Evolutionary conservation across 2,329 filamentous ascomycete genomes (phyloP).

Genomic region (Endothia cerciana): DNA sequence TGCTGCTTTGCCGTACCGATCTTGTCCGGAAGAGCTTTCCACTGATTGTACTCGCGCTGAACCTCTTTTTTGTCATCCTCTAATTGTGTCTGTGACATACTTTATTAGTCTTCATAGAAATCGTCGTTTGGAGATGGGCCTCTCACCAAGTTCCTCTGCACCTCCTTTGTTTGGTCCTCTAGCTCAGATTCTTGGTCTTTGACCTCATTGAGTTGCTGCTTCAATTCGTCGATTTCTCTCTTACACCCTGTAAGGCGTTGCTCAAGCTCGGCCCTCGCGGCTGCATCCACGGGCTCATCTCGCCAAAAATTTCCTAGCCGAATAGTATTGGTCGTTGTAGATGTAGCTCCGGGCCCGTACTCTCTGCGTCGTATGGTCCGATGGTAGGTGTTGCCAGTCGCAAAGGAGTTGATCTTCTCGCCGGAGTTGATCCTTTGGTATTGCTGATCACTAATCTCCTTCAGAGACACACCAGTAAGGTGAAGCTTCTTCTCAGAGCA

Average conservation of each 20-base stretch:
- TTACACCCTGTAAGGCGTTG: conserved; percentile 51
- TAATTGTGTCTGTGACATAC: conserved; percentile 48
- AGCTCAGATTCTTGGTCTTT: conserved; percentile 41
- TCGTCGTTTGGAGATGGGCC: not conserved
- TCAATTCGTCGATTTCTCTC: conserved; percentile 41
- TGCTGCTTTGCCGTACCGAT: conserved; percentile 53
- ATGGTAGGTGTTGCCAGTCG: conserved; percentile 68
- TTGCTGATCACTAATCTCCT: conserved; percentile 67
- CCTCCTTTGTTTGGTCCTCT: conserved; percentile 44
- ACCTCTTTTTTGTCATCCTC: conserved; percentile 67
- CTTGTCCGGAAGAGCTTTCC: conserved; percentile 69
- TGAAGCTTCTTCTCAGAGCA: conserved; percentile 75
- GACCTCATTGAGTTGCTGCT: conserved; percentile 43
- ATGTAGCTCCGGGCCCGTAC: conserved; percentile 75
- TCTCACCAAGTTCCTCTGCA: conserved; percentile 47
- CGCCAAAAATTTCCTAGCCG: conserved; percentile 71
- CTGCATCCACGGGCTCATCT: conserved; percentile 72
- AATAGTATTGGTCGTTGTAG: conserved; percentile 68
- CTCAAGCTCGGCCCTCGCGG: conserved; percentile 65
- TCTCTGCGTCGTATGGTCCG: conserved; percentile 73
- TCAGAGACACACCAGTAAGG: conserved; percentile 65
- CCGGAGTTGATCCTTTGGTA: conserved; percentile 66
- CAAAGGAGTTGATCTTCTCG: conserved; percentile 67
- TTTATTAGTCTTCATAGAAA: not conserved
- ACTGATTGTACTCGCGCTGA: conserved; percentile 68